phyloP scores from a whole-genome alignment of 2,329 filamentous ascomycete genomes.

The Ophiostoma triangulosporum region DNA sequence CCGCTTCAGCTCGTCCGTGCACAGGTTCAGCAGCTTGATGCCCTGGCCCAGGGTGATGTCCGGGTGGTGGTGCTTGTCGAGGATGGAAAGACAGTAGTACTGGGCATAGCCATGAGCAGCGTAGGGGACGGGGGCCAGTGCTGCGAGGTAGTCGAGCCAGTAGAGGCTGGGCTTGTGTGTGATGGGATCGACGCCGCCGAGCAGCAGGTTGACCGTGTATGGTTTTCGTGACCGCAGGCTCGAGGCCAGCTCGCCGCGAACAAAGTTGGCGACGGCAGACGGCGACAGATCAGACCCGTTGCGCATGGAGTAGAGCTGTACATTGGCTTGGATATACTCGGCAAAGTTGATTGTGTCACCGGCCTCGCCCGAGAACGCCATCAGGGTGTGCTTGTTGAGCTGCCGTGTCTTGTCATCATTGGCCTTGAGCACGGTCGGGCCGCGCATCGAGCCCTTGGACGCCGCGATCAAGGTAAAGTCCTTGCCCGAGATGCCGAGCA shows the following conservation, averaged over 20 bases:
- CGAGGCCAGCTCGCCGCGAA: conserved; percentile 82
- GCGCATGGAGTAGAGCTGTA: conserved; percentile 96
- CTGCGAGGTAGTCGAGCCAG: conserved; percentile 95
- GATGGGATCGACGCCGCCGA: conserved; percentile 87
- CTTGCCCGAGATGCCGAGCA: conserved; percentile 96
- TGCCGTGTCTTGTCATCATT: conserved; percentile 90
- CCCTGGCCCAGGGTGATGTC: conserved; percentile 83
- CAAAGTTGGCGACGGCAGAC: conserved; percentile 79
- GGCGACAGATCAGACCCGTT: conserved; percentile 89
- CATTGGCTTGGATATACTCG: conserved; percentile 97
- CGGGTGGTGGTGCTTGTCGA: conserved; percentile 97
- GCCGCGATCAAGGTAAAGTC: conserved; percentile 97
- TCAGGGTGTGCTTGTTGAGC: conserved; percentile 85
- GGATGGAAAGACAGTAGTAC: conserved; percentile 96
- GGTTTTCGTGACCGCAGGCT: conserved; percentile 85
- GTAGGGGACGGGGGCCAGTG: conserved; percentile 78
- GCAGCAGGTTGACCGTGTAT: conserved; percentile 91
- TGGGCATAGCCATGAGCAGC: conserved; percentile 97
- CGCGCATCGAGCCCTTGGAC: conserved; percentile 96
- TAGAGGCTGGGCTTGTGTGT: conserved; percentile 82
- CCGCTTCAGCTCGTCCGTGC: conserved; percentile 92
- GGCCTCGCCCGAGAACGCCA: conserved; percentile 92
- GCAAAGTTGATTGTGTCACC: conserved; percentile 99
- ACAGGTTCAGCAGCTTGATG: conserved; percentile 85
- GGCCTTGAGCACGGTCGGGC: conserved; percentile 88